Base-by-base conservation (phyloP, 2,329 filamentous ascomycete species). In the Neoascochyta sp. region DNA sequence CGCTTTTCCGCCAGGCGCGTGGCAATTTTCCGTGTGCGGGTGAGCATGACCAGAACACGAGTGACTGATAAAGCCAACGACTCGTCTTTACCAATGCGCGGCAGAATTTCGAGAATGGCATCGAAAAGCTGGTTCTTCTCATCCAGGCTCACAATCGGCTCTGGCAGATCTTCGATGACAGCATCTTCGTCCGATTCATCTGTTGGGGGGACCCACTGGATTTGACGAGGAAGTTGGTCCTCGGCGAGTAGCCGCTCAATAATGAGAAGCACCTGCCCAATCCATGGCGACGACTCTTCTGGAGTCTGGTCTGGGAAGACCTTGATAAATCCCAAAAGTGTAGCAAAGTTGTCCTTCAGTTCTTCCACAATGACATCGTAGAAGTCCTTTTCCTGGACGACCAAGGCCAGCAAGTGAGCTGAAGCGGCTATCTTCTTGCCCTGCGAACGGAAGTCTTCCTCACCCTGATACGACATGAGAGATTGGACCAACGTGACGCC, bases 211-310 rank as follows among this genome's bases (percentile, higher is more conserved):
- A 62, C 81, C 86, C 86, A 95, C 40, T 75, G 71, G 15, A 85
- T 81, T 36, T 84, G 76, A 4, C 75, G 69, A 3, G 89, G 88
- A 43, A 90, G 81, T 50, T 86, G 82, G 60, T 96, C 92, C 49
- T 94, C 85, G 9, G 84, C 83, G n/a, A 98, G 70, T 17, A 96
- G 71, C 30, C 85, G 85, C 68, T 99, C 92, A 27, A 96, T 74
- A 27, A 98, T 84, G 10, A 96, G 73, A 18, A 98, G 71, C 17
- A 96, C 80, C 52, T 92, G 89, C 9, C 87, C 85, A 43, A 96
- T 83, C 88, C 90, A 98, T 2, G 87, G 85, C 4, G 88, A 85
- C n/a, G 87, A 70, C 36, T 92, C 84, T 27, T 94, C 86, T 0
- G 74, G 68, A 3, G 83, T 72, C 33, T 81, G 76, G 15, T 80